phyloP scores from a whole-genome alignment of 257 asterid species.

The Gentiana straminea region DNA sequence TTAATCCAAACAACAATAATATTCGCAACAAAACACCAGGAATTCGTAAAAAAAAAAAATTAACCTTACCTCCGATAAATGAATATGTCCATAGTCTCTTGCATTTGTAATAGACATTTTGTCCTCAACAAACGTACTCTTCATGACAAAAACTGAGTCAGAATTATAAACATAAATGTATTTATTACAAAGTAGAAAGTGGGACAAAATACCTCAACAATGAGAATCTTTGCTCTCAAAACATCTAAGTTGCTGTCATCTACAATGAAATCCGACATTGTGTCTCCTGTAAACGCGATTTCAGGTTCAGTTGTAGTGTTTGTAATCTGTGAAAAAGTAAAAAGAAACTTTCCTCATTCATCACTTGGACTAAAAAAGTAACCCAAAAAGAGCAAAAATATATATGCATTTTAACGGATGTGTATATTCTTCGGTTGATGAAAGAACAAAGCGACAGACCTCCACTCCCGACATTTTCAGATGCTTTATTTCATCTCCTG shows the following conservation, averaged over 20 bases:
- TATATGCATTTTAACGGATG: too few species aligned
- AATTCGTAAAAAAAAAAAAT: background rate
- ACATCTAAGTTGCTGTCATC: slow-evolving; percentile 63
- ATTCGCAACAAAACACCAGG: too few species aligned
- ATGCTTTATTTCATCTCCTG: slow-evolving; percentile 55
- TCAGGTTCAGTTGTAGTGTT: slow-evolving; percentile 66
- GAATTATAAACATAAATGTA: background rate
- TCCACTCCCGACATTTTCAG: slow-evolving; percentile 71
- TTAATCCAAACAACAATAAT: too few species aligned
- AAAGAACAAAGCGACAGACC: slow-evolving; percentile 33
- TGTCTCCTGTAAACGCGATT: slow-evolving; percentile 92
- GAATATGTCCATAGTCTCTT: slow-evolving; percentile 86
- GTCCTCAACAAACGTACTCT: slow-evolving; percentile 85
- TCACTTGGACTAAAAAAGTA: slow-evolving; percentile 1
- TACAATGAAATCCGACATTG: slow-evolving; percentile 79
- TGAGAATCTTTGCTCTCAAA: slow-evolving; percentile 71
- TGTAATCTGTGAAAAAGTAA: slow-evolving; percentile 50
- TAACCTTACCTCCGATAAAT: slow-evolving; percentile 71
- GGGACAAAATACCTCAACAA: slow-evolving; percentile 59
- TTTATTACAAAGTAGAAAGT: background rate
- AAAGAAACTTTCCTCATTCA: slow-evolving; percentile 3
- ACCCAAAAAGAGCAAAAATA: background rate
- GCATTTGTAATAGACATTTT: slow-evolving; percentile 50
- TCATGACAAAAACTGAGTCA: slow-evolving; percentile 3
- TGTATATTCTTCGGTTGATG: too few species aligned